Base-by-base conservation (phyloP, 768 basidiomycete genomes). In the Pleurotus citrinopileatus region DNA sequence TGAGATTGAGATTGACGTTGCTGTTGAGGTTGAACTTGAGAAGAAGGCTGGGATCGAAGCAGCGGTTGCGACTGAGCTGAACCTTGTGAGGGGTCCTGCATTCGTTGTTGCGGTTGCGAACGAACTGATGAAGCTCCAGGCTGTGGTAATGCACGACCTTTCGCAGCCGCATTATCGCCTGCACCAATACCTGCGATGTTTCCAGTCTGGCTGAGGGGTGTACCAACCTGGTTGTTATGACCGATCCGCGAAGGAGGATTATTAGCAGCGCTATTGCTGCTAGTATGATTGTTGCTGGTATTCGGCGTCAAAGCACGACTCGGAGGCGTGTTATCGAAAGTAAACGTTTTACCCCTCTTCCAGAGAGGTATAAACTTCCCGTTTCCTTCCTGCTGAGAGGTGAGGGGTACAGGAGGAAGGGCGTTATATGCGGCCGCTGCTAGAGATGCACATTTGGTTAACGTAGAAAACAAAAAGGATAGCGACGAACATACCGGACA, bases 361-460 rank as follows among this genome's bases (percentile, higher is more conserved):
- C 76, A 78, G 10, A 72, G 59, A 2, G 79, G 77, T 8, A 73
- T 66, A 50, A 73, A 70, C 26, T 68, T 74, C 27, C 64, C 59
- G 6, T 26, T 26, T 12, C 34, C 48, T 12, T 37, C 48, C 22
- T 36, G 48, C 23, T n/a, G 22, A 37, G 48, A 37, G 15, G 28
- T 17, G 25, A 28, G 45, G 3, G 45, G 20, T 34, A 22, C 48
- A 25, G 48, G 48, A 15, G 48, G 48, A 19, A 51, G 48, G 15
- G 48, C 29, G 25, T 17, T 32, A 17, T 36, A 51, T 20, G 48
- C n/a, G n/a, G n/a, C n/a, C n/a, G n/a, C 48, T 8, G 48, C 29
- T 17, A 34, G n/a, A 13, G 32, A 9, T 40, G 38, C 12, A 19
- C 32, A 10, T 34, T n/a, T 34, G 32, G 3, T 34, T 3, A 34